Conservation (phyloP, 257 asterid genomes). For the Paulownia fortunei region DNA sequence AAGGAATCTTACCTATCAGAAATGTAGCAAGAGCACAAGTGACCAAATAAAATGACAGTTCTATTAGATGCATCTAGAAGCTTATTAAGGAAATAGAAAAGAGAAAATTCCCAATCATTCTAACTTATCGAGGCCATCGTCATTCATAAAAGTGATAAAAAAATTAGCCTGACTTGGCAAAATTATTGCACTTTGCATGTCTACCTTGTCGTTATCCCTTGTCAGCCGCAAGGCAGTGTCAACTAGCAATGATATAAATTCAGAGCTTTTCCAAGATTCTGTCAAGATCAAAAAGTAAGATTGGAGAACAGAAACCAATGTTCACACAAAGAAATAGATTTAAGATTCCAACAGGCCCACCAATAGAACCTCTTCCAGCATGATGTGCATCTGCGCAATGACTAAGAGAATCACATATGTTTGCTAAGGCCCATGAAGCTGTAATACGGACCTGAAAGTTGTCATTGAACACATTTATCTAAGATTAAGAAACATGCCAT, state of each 20-base stretch:
- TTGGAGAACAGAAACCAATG: constrained; percentile 33
- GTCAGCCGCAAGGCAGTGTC: constrained; percentile 73
- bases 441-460: constrained; percentile 88
- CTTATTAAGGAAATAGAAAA: background rate
- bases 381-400: constrained; percentile 58
- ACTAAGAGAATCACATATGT: constrained; percentile 83
- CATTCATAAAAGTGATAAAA: constrained; percentile 13
- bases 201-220: constrained; percentile 94
- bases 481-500: constrained; percentile 28
- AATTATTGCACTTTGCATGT: constrained; percentile 6
- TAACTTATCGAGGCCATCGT: constrained; percentile 16
- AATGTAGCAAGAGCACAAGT: constrained; percentile 24
- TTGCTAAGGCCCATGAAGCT: constrained; percentile 97
- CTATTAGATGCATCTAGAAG: constrained; percentile 22
- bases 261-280: constrained; percentile 59
- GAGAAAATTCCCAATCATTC: background rate
- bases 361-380: constrained; percentile 51
- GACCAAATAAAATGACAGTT: constrained; percentile 20
- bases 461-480: constrained; percentile 22
- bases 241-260: constrained; percentile 58
- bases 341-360: constrained; percentile 40
- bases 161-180: background rate
- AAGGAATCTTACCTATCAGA: too few species aligned
- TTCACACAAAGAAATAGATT: constrained; percentile 33
- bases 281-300: constrained; percentile 37